Evolutionary conservation across 225 moss, liverwort and hornwort genomes (phyloP), one percentile per base, ranked within the genome.

Genomic region (Physcomitrium patens): DNA sequence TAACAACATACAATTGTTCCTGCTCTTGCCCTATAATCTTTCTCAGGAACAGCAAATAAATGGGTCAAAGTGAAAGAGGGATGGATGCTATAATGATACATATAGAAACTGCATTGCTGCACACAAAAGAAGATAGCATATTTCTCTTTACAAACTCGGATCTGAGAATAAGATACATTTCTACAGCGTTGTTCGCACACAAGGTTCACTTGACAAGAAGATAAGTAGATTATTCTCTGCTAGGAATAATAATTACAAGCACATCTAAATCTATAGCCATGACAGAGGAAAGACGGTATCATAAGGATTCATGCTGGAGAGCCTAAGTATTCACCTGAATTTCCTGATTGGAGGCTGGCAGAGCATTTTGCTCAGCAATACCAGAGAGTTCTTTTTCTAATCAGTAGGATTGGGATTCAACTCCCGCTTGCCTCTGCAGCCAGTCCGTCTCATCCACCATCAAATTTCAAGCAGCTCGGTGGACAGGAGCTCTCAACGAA

Each of bases 401-500:
- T 62, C 62, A 51, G 53, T 76, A 17, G 60, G 17, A 50, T 16
- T 44, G 71, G 67, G 67, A 60, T 46, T 14, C 37, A 60, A 54
- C 53, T 61, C 58, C 17, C 24, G 43, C 23, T 50, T 57, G 27
- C 44, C 19, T 12, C 26, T 46, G 78, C 51, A 67, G 18, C 66
- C 43, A 18, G 44, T 10, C 62, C 13, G 9, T 37, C 61, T 60
- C 49, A n/a, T 66, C 59, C 71, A 66, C 2, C 64, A 47, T 7
- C 54, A 57, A 17, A 46, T 18, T 75, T 85, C 70, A 89, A 19
- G 73, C 64, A 41, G 57, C 62, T 78, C 95, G 82, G 17, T 79
- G 84, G 24, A 92, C 91, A 72, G 95, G 93, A 41, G 91, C 92
- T 60, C 79, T 90, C 76, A 82, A 80, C 45, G 94, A 89, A 14